Conservation (phyloP, 805 yeast species). For the Saturnispora saitoi region DNA sequence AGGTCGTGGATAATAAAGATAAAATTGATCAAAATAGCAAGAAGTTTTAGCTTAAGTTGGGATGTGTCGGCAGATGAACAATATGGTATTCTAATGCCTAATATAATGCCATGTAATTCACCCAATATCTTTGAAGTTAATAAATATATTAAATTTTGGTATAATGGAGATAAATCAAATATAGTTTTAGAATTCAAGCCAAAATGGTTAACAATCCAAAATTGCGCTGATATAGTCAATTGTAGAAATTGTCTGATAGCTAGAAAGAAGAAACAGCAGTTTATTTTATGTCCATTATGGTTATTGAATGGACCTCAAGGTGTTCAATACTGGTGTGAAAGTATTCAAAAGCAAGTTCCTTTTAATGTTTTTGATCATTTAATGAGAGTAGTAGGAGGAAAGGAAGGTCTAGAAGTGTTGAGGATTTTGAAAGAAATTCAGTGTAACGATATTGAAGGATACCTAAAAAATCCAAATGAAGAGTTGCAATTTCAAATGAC, state of each 20-base stretch:
- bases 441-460: constrained; percentile 29
- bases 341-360: constrained; percentile 4
- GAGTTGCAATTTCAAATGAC: constrained; percentile 41
- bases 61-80: constrained; percentile 10
- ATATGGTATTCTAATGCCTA: constrained; percentile 23
- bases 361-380: constrained; percentile 3
- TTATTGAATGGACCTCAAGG: constrained; percentile 25
- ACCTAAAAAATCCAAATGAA: constrained; percentile 31
- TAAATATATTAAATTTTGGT: constrained; percentile 21
- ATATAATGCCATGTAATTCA: constrained; percentile 13
- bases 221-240: constrained; percentile 16
- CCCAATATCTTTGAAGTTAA: constrained; percentile 10
- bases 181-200: constrained; percentile 39
- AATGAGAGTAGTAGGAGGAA: constrained; percentile 1
- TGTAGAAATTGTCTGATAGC: constrained; percentile 41
- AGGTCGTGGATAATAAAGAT: constrained; percentile 13
- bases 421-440: constrained; percentile 28
- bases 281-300: constrained; percentile 36
- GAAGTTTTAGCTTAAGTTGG: background rate
- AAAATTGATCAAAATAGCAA: background rate
- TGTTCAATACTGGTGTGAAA: constrained; percentile 28
- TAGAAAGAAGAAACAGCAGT: constrained; percentile 22
- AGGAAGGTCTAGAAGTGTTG: constrained; percentile 11
- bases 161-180: constrained; percentile 8
- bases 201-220: constrained; percentile 31